These are phyloP conservation scores for Glycine tomentella DNA, from an alignment of 306 rosid species.

Conservation along the genomic window DNA sequence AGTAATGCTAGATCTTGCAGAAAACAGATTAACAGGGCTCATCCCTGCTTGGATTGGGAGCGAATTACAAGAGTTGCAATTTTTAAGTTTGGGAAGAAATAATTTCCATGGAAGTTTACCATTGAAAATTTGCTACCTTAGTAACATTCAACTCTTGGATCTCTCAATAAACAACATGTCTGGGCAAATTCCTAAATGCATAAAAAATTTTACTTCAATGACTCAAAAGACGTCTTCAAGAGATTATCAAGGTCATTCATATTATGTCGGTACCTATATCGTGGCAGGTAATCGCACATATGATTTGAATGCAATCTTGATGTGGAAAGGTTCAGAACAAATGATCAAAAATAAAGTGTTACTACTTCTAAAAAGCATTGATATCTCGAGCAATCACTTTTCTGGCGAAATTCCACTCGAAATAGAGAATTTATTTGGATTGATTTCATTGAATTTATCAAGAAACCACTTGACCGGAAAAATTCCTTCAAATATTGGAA, in stretches of 20 bases:
- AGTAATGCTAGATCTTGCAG: constrained; percentile 6
- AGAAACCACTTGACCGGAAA: constrained; percentile 14
- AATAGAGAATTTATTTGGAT: not conserved
- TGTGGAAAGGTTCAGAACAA: constrained; percentile 36
- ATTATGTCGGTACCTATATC: not conserved
- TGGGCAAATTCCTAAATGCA: not conserved
- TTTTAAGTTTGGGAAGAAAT: not conserved
- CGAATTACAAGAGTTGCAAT: not conserved
- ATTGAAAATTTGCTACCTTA: not conserved
- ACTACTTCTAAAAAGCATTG: not conserved
- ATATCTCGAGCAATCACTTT: constrained; percentile 37
- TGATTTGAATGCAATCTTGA: not conserved
- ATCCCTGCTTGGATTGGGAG: not conserved
- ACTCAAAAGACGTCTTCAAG: not conserved
- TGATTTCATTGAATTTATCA: constrained; percentile 43
- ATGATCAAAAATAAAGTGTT: not conserved
- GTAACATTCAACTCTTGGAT: not conserved
- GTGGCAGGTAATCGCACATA: no score
- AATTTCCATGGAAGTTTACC: constrained; percentile 18
- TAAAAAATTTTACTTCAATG: not conserved
- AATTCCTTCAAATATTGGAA: constrained; percentile 32
- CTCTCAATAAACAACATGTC: not conserved
- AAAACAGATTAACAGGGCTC: not conserved
- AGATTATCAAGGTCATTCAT: not conserved
- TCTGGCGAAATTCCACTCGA: constrained; percentile 9